A percentile compares a stretch with the other conserved stretches of the same genome.
These are phyloP conservation scores for Pythium insidiosum DNA, from an alignment of 352 stramenopile species.

Conservation along the genomic window DNA sequence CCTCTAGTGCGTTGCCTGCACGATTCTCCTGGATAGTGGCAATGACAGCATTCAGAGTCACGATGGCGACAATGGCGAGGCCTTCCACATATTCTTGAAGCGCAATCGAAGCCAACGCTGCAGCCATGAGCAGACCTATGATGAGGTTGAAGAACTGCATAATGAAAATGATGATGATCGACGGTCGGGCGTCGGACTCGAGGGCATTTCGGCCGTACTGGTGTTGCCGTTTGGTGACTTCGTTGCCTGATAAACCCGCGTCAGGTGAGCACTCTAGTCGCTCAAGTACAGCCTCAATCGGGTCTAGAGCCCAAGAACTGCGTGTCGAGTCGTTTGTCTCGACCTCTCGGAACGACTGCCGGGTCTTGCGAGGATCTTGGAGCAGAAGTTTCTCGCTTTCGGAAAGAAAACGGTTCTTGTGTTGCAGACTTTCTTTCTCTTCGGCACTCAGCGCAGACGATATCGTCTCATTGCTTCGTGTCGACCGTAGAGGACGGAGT, in stretches of 20 bases:
- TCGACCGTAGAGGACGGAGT: constrained; percentile 9
- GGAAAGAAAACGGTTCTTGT: constrained; percentile 24
- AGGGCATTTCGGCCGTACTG: constrained; percentile 18
- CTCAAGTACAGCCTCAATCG: constrained; percentile 16
- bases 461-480: not conserved
- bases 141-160: constrained; percentile 36
- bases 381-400: constrained; percentile 26
- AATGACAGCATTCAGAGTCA: constrained; percentile 31
- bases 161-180: constrained; percentile 23
- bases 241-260: constrained; percentile 7
- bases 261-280: constrained; percentile 21
- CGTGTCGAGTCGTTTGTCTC: constrained; percentile 21
- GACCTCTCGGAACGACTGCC: constrained; percentile 25
- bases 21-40: constrained; percentile 26
- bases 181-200: constrained; percentile 13
- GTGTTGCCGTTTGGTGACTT: constrained; percentile 11
- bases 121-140: constrained; percentile 25
- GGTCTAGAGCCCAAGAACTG: constrained; percentile 20
- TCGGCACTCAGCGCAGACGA: not conserved
- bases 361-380: constrained; percentile 23
- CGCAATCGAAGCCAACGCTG: constrained; percentile 25
- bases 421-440: constrained; percentile 1
- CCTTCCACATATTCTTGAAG: constrained; percentile 30
- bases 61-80: constrained; percentile 27
- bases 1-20: constrained; percentile 24